Conservation (phyloP, 257 asterid species). For the Salvia rosmarinus region DNA sequence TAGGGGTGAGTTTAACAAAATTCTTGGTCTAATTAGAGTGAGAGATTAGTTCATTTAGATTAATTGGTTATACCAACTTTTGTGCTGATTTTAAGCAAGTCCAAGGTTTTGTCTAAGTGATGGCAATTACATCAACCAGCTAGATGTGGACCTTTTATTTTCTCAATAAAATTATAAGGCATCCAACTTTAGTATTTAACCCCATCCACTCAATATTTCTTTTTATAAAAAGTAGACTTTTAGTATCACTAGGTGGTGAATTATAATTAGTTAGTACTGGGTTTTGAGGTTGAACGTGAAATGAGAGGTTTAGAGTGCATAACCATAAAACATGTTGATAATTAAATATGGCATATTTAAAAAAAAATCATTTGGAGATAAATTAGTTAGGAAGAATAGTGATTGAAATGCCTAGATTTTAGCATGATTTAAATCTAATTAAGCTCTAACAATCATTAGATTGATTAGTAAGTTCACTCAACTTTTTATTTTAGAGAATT, state of each 20-base stretch:
- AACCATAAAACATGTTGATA: background rate
- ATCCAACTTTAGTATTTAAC: slow-evolving; percentile 39
- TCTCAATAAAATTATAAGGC: slow-evolving; percentile 29
- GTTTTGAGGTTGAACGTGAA: slow-evolving; percentile 32
- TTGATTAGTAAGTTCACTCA: slow-evolving; percentile 29
- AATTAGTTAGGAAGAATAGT: slow-evolving; percentile 27
- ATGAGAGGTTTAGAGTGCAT: slow-evolving; percentile 35
- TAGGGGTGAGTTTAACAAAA: slow-evolving; percentile 31
- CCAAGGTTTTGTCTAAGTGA: slow-evolving; percentile 46
- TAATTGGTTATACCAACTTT: slow-evolving; percentile 45
- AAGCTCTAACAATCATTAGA: slow-evolving; percentile 46
- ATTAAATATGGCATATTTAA: background rate
- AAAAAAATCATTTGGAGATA: slow-evolving; percentile 37
- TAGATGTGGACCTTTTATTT: slow-evolving; percentile 44
- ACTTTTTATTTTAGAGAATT: slow-evolving; percentile 16
- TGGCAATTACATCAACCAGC: slow-evolving; percentile 41
- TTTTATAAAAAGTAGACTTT: slow-evolving; percentile 23
- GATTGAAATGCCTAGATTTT: slow-evolving; percentile 39
- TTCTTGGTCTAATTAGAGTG: slow-evolving; percentile 24
- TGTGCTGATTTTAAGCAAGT: slow-evolving; percentile 42
- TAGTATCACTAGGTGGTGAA: slow-evolving; percentile 16
- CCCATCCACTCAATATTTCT: slow-evolving; percentile 46
- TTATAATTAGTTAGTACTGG: slow-evolving; percentile 7
- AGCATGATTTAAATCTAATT: slow-evolving; percentile 40
- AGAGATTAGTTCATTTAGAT: slow-evolving; percentile 31